These are phyloP conservation scores for Lumnitzera littorea DNA, from an alignment of 345 rosid genomes.

Conservation along the genomic window DNA sequence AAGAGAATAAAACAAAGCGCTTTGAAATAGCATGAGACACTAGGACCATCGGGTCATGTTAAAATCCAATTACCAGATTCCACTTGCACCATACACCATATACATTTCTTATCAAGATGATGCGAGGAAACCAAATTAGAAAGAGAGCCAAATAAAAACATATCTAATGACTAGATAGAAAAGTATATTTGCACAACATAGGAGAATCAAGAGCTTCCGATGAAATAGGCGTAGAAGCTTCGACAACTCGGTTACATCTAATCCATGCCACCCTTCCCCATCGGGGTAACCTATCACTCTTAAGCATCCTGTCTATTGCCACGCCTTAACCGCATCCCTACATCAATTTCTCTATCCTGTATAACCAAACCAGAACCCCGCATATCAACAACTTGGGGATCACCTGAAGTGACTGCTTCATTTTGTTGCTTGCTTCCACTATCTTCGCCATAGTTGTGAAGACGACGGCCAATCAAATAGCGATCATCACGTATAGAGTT, in stretches of 20 bases:
- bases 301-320: constrained; percentile 29
- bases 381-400: constrained; percentile 12
- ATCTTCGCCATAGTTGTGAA: constrained; percentile 83
- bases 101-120: no score
- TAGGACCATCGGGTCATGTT: no score
- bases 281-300: neutral
- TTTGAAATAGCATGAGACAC: no score
- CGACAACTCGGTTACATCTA: no score
- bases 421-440: constrained; percentile 22
- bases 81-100: no score
- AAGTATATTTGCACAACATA: neutral
- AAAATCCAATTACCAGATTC: no score
- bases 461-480: constrained; percentile 85
- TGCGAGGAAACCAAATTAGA: no score
- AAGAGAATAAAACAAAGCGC: no score
- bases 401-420: constrained; percentile 18
- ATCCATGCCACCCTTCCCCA: no score
- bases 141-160: neutral
- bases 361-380: constrained; percentile 25
- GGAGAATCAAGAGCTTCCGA: no score
- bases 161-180: neutral
- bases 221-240: no score
- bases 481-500: constrained; percentile 95
- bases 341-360: constrained; percentile 37
- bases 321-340: constrained; percentile 56